phyloP scores from a whole-genome alignment of 306 rosid species.

The Bauhinia variegata region DNA sequence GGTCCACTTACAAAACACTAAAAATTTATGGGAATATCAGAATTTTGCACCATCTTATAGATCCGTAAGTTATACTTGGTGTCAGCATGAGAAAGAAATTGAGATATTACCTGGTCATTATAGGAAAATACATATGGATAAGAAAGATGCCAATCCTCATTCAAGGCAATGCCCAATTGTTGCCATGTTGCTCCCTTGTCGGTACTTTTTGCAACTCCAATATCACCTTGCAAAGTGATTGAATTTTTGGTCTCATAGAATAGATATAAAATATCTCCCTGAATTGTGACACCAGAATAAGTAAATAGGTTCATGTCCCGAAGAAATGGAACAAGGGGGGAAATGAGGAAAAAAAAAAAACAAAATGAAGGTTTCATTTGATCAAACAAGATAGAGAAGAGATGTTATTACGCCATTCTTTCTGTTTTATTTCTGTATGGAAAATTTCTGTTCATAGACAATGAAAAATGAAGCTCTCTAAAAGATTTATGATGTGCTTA shows the following conservation, averaged over 20 bases:
- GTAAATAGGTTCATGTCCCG: constrained; percentile 29
- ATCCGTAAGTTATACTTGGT: not conserved
- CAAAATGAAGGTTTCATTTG: too few relatives aligned
- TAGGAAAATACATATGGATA: constrained; percentile 83
- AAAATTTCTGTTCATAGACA: too few relatives aligned
- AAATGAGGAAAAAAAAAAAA: too few relatives aligned
- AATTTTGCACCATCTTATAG: not conserved
- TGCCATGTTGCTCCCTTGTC: constrained; percentile 97
- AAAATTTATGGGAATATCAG: not conserved
- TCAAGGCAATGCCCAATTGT: constrained; percentile 85
- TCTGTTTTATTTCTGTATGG: too few relatives aligned
- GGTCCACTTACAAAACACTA: not conserved
- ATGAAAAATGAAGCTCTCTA: too few relatives aligned
- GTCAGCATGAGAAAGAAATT: not conserved
- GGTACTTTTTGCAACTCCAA: constrained; percentile 89
- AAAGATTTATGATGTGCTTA: too few relatives aligned
- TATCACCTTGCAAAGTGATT: constrained; percentile 86
- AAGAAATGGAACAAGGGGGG: too few relatives aligned
- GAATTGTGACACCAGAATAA: constrained; percentile 33
- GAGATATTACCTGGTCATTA: constrained; percentile 64
- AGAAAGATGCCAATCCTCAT: constrained; percentile 98
- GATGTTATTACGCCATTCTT: too few relatives aligned
- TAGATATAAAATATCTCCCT: constrained; percentile 78
- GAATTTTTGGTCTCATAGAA: constrained; percentile 93
- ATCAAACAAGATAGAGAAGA: too few relatives aligned